A percentile compares a stretch with the other conserved stretches of the same genome.
Conservation (phyloP, 2,329 filamentous ascomycete genomes). For the Madurella mycetomatis region DNA sequence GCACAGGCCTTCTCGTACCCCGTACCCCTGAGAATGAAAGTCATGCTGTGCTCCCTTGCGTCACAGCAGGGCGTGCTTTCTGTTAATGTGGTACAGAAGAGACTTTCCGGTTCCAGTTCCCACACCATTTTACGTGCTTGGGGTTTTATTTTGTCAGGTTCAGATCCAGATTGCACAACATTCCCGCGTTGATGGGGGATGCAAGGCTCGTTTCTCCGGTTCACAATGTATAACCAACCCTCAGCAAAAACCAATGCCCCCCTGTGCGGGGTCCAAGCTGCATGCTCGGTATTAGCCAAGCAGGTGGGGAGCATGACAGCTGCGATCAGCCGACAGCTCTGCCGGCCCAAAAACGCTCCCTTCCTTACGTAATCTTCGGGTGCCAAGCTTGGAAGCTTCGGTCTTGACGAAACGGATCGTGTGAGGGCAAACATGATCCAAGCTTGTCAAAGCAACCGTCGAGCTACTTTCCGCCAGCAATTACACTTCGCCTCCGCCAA, state of each 20-base stretch:
- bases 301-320: not conserved
- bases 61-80: not conserved
- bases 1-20: not conserved
- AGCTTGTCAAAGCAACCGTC: conserved; percentile 13
- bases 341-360: too few species aligned
- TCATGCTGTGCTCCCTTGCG: conserved; percentile 1
- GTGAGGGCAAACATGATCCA: conserved; percentile 12
- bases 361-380: conserved; percentile 13
- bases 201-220: too few species aligned
- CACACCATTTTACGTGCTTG: too few species aligned
- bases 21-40: not conserved
- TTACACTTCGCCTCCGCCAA: conserved; percentile 6
- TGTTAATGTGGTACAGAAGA: not conserved
- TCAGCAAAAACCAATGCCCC: too few species aligned
- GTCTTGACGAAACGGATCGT: conserved; percentile 21
- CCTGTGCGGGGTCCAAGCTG: not conserved
- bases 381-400: conserved; percentile 18
- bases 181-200: too few species aligned
- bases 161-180: too few species aligned
- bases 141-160: too few species aligned
- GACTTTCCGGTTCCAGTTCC: not conserved
- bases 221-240: too few species aligned
- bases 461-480: conserved; percentile 17
- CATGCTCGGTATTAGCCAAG: not conserved
- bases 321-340: conserved; percentile 1